phyloP scores from a whole-genome alignment of 495 filamentous ascomycete species.

The Durotheca rogersii region DNA sequence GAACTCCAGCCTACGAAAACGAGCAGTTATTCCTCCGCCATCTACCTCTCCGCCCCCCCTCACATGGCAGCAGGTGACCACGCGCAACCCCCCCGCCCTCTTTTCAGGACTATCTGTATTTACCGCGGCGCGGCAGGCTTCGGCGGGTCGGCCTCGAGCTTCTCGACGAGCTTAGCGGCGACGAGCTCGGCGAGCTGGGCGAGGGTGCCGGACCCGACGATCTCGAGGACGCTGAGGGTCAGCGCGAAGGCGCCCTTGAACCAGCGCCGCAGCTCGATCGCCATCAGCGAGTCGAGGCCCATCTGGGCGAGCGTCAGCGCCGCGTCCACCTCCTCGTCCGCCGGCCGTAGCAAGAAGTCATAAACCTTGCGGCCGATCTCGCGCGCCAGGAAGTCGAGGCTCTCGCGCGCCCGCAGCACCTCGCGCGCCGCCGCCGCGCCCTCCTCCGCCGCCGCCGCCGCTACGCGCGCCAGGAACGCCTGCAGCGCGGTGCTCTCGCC shows the following conservation, averaged over 20 bases:
- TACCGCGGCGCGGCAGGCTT: constrained; percentile 9
- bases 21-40: no score
- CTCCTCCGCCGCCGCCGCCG: not conserved
- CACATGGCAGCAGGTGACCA: no score
- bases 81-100: not conserved
- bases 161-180: constrained; percentile 17
- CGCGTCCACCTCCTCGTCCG: constrained; percentile 35
- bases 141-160: constrained; percentile 12
- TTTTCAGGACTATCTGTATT: no score
- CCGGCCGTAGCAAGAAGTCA: constrained; percentile 35
- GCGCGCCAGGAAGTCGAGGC: constrained; percentile 27
- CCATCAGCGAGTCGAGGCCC: constrained; percentile 44
- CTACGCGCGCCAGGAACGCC: constrained; percentile 25
- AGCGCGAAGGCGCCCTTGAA: constrained; percentile 33
- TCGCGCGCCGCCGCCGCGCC: not conserved
- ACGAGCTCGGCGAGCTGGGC: constrained; percentile 32
- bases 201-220: constrained; percentile 37
- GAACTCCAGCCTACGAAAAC: no score
- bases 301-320: constrained; percentile 32
- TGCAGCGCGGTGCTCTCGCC: constrained; percentile 25
- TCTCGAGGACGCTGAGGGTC: constrained; percentile 41
- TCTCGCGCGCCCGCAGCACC: constrained; percentile 26
- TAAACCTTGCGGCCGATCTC: constrained; percentile 40
- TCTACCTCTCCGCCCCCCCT: no score
- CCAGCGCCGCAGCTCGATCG: constrained; percentile 43